A percentile compares a stretch with the other conserved stretches of the same genome.
Evolutionary conservation across 164 flowering plant species (phyloP).

Genomic region (Malania oleifera): DNA sequence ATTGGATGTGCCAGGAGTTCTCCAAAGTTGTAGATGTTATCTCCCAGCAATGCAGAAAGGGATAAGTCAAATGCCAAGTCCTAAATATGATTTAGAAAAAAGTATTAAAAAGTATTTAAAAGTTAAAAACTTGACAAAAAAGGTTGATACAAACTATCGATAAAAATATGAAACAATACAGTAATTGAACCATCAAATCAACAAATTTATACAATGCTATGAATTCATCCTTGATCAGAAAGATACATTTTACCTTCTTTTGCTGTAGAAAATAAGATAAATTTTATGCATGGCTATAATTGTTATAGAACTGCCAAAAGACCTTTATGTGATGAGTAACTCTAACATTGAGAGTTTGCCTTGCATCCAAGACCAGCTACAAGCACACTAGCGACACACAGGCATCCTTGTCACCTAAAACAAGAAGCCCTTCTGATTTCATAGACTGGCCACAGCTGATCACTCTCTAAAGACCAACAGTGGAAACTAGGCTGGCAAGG

Average conservation of each 20-base stretch:
- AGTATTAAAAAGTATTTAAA: not conserved
- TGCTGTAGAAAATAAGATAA: too few species aligned
- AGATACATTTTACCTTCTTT: too few species aligned
- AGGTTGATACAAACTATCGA: not conserved
- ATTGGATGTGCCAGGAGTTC: constrained; percentile 95
- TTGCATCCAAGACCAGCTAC: not conserved
- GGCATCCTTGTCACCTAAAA: not conserved
- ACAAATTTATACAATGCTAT: too few species aligned
- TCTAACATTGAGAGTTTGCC: not conserved
- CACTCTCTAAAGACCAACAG: not conserved
- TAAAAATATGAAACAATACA: not conserved
- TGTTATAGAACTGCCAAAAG: not conserved
- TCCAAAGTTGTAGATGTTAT: constrained; percentile 92
- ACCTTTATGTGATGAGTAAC: not conserved
- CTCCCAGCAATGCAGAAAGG: constrained; percentile 89
- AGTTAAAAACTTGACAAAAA: not conserved
- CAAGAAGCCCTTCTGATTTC: not conserved
- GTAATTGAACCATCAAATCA: too few species aligned
- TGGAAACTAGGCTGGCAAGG: too few species aligned
- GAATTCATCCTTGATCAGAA: not conserved
- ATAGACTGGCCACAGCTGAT: not conserved
- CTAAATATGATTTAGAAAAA: constrained; percentile 34
- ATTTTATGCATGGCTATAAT: not conserved
- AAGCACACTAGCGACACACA: not conserved
- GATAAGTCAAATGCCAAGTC: constrained; percentile 97